A percentile compares a stretch with the other conserved stretches of the same genome.
Conservation (phyloP, 2,329 filamentous ascomycete genomes). For the Zymoseptoria tritici region DNA sequence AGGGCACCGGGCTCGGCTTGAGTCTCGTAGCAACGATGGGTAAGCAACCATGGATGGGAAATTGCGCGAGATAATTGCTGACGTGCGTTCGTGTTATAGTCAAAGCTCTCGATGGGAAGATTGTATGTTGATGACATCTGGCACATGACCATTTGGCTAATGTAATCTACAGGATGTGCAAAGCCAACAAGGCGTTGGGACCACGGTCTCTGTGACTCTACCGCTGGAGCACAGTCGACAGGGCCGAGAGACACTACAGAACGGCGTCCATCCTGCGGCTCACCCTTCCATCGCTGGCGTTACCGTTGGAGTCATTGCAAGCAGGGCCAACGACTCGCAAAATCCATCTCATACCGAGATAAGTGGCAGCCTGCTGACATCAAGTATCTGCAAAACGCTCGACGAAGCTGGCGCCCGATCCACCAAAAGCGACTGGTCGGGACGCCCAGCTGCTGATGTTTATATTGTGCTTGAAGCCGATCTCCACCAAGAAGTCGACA, state of each 20-base stretch:
- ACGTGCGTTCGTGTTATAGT: too few species aligned
- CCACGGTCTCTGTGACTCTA: slow-evolving; percentile 16
- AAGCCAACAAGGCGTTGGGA: slow-evolving; percentile 9
- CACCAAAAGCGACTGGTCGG: slow-evolving; percentile 12
- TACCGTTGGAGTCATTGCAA: slow-evolving; percentile 3
- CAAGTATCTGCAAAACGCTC: slow-evolving; percentile 15
- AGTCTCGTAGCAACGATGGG: slow-evolving; percentile 57
- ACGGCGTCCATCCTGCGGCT: background rate
- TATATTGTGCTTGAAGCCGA: slow-evolving; percentile 20
- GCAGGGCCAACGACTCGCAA: slow-evolving; percentile 8
- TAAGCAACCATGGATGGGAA: slow-evolving; percentile 49
- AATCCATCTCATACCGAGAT: background rate
- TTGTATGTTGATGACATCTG: background rate
- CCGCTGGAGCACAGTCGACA: slow-evolving; percentile 14
- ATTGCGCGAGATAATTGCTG: slow-evolving; percentile 31
- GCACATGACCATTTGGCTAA: background rate
- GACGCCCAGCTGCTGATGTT: slow-evolving; percentile 15
- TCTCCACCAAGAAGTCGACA: slow-evolving; percentile 9
- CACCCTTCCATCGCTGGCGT: background rate
- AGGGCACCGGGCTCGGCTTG: slow-evolving; percentile 59
- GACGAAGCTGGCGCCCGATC: slow-evolving; percentile 14
- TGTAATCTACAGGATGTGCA: background rate
- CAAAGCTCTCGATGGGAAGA: slow-evolving; percentile 38
- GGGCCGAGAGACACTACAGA: slow-evolving; percentile 1
- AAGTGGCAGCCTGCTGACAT: slow-evolving; percentile 10